These are phyloP conservation scores for Corylus heterophylla DNA, from an alignment of 306 rosid genomes.

Conservation along the genomic window DNA sequence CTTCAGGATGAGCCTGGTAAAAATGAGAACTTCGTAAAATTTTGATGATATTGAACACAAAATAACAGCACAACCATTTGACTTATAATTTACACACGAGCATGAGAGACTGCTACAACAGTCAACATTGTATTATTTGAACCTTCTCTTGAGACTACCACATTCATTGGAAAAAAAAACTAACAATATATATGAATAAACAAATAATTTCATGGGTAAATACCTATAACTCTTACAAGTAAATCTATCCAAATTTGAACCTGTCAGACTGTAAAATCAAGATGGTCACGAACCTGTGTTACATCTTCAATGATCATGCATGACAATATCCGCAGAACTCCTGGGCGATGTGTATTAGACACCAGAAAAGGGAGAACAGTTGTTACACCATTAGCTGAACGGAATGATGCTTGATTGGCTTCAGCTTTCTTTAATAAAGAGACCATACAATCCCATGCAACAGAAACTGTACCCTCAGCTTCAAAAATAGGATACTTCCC, in stretches of 20 bases:
- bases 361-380: constrained; percentile 81
- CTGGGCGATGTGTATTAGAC: constrained; percentile 78
- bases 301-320: constrained; percentile 88
- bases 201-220: background rate
- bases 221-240: background rate
- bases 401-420: constrained; percentile 82
- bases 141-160: background rate
- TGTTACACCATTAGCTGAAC: constrained; percentile 78
- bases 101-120: background rate
- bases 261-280: background rate
- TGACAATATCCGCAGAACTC: constrained; percentile 87
- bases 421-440: constrained; percentile 92
- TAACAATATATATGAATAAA: constrained; percentile 4
- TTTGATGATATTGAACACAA: constrained; percentile 23
- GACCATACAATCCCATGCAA: constrained; percentile 98
- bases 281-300: constrained; percentile 63
- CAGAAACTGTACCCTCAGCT: constrained; percentile 63
- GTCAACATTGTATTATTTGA: background rate
- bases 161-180: constrained; percentile 16
- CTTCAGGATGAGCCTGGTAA: constrained; percentile 90
- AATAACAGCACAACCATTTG: constrained; percentile 12
- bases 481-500: constrained; percentile 91
- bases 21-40: constrained; percentile 28
- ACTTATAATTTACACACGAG: background rate
- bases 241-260: constrained; percentile 1